These are phyloP conservation scores for Eleusine coracana DNA, from an alignment of 176 grass and related monocot species.

Conservation along the genomic window DNA sequence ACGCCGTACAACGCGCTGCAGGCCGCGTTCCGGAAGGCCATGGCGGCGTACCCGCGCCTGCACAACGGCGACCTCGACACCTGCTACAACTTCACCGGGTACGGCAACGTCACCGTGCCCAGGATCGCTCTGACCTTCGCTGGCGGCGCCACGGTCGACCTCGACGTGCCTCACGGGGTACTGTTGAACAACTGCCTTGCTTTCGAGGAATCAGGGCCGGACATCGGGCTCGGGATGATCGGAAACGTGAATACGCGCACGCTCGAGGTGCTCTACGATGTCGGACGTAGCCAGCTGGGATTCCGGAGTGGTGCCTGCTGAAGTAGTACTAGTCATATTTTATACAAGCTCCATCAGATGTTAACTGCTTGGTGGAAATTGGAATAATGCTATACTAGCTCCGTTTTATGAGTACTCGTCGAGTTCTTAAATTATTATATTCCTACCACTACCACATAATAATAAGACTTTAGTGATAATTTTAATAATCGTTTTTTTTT, in stretches of 20 bases:
- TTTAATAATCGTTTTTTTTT: no score
- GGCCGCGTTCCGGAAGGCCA: conserved; percentile 47
- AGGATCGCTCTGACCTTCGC: conserved; percentile 39
- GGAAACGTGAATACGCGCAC: conserved; percentile 76
- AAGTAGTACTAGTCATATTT: not conserved
- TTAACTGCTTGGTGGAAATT: no score
- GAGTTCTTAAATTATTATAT: no score
- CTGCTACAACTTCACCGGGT: conserved; percentile 62
- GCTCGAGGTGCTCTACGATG: conserved; percentile 57
- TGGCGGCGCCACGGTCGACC: conserved; percentile 42
- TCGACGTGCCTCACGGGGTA: conserved; percentile 46
- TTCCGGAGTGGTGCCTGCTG: not conserved
- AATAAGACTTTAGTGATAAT: no score
- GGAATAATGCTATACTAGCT: no score
- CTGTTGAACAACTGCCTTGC: conserved; percentile 64
- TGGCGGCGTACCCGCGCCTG: conserved; percentile 43
- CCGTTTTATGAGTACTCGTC: no score
- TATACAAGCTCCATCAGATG: no score
- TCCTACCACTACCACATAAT: no score
- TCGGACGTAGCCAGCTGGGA: not conserved
- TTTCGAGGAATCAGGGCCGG: conserved; percentile 31
- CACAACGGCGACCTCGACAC: conserved; percentile 15
- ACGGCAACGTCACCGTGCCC: conserved; percentile 46
- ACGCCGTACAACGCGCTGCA: conserved; percentile 53
- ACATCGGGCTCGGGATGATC: conserved; percentile 16